These are phyloP conservation scores for Plasmodium inui DNA, from an alignment of 169 alveolate genomes.

Conservation along the genomic window DNA sequence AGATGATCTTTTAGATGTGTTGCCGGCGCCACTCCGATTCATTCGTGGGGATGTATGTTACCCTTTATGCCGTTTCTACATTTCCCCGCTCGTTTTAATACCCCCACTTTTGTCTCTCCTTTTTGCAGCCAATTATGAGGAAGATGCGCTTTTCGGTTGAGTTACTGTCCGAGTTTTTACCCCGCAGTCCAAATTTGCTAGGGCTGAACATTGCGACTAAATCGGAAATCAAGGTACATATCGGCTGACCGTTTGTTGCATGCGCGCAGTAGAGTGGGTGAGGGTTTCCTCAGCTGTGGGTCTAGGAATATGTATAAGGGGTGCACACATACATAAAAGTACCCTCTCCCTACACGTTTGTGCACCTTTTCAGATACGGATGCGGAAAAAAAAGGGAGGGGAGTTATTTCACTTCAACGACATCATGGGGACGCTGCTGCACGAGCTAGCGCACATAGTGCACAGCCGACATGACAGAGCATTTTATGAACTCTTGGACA, in stretches of 20 bases:
- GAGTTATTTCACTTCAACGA: conserved; percentile 56
- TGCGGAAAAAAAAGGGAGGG: conserved; percentile 39
- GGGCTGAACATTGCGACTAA: conserved; percentile 52
- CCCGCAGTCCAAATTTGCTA: conserved; percentile 27
- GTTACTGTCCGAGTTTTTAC: conserved; percentile 62
- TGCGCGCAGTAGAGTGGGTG: neutral
- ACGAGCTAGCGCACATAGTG: conserved; percentile 61
- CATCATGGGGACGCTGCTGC: conserved; percentile 59
- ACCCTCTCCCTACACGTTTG: neutral
- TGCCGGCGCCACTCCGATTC: neutral
- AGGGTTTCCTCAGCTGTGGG: neutral
- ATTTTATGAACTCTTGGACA: conserved; percentile 53
- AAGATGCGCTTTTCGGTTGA: conserved; percentile 51
- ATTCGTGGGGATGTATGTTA: neutral
- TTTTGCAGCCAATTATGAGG: conserved; percentile 60
- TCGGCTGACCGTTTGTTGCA: neutral
- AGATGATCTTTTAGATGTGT: neutral
- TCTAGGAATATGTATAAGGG: neutral
- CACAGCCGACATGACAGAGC: conserved; percentile 44
- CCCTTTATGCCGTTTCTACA: neutral
- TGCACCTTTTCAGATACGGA: conserved; percentile 22
- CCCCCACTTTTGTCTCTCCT: neutral
- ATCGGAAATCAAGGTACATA: conserved; percentile 68
- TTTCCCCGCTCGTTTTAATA: neutral
- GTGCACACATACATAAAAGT: neutral